A percentile compares a stretch with the other conserved stretches of the same genome.
Evolutionary conservation across 2,329 filamentous ascomycete species (phyloP).

Genomic region (Penicillium sp.): DNA sequence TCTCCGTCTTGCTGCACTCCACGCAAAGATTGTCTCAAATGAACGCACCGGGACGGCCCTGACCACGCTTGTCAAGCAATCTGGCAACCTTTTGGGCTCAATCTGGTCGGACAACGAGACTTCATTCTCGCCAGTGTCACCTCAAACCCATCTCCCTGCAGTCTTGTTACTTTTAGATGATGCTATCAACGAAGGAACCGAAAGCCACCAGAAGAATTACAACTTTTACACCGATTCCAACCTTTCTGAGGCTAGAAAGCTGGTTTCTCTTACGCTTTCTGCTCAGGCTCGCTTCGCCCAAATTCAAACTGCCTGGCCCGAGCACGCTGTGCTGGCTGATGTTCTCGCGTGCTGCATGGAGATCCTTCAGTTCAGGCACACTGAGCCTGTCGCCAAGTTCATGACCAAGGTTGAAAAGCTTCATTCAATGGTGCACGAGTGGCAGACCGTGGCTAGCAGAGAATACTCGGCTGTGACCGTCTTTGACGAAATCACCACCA

Average conservation of each 20-base stretch:
- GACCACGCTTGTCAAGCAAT: constrained; percentile 36
- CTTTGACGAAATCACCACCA: constrained; percentile 75
- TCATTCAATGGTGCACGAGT: constrained; percentile 83
- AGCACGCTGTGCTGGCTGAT: constrained; percentile 78
- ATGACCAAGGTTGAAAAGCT: constrained; percentile 86
- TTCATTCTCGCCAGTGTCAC: constrained; percentile 27
- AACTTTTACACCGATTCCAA: constrained; percentile 92
- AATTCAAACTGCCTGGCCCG: constrained; percentile 64
- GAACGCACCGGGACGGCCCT: constrained; percentile 33
- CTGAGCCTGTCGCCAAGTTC: constrained; percentile 82
- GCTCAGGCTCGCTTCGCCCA: constrained; percentile 72
- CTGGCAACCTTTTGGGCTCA: constrained; percentile 36
- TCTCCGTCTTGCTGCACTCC: constrained; percentile 61
- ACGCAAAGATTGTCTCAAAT: constrained; percentile 49
- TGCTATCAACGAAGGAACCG: constrained; percentile 53
- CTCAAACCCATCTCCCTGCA: constrained; percentile 64
- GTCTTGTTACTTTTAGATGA: constrained; percentile 67
- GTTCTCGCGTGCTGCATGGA: constrained; percentile 74
- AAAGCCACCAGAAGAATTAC: constrained; percentile 56
- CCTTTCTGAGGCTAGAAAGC: constrained; percentile 69
- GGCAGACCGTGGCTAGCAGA: constrained; percentile 89
- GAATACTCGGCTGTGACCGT: constrained; percentile 69
- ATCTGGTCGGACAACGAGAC: constrained; percentile 30
- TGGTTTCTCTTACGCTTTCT: constrained; percentile 69
- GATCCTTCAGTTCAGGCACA: constrained; percentile 72